Percentiles rank a stretch among this genome's conserved stretches.
Conservation (phyloP, 306 rosid species). For the Arachis hypogaea region DNA sequence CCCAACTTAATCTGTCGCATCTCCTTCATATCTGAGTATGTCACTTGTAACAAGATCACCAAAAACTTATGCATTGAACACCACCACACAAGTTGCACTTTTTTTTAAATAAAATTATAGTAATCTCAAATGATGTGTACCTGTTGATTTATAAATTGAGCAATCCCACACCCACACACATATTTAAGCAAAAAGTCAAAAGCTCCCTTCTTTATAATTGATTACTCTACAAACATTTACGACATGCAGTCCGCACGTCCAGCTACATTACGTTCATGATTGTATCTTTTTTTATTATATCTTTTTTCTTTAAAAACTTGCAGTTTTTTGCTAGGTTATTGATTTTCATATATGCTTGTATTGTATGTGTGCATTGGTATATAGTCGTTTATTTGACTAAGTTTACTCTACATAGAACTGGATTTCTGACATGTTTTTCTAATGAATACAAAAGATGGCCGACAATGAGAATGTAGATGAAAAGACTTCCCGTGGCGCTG, state of each 20-base stretch:
- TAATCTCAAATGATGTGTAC: not conserved
- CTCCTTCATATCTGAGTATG: no score
- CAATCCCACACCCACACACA: not conserved
- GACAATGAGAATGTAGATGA: conserved; percentile 71
- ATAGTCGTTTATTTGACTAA: conserved; percentile 6
- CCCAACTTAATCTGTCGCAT: no score
- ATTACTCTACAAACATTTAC: not conserved
- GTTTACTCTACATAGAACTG: conserved; percentile 29
- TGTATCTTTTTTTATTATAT: not conserved
- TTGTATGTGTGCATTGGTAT: conserved; percentile 1
- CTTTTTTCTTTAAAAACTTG: not conserved
- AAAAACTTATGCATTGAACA: no score
- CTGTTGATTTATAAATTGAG: not conserved
- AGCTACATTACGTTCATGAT: not conserved
- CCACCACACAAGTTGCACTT: no score
- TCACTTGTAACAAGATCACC: no score
- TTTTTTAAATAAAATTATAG: no score
- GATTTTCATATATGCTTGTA: not conserved
- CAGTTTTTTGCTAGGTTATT: conserved; percentile 8
- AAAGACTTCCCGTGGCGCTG: conserved; percentile 72
- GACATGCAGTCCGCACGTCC: not conserved
- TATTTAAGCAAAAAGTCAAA: not conserved
- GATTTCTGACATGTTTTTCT: conserved; percentile 37
- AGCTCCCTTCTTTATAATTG: not conserved
- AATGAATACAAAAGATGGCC: conserved; percentile 64